These are phyloP conservation scores for Seiridium cupressi DNA, from an alignment of 2,329 filamentous ascomycete species.

Conservation along the genomic window DNA sequence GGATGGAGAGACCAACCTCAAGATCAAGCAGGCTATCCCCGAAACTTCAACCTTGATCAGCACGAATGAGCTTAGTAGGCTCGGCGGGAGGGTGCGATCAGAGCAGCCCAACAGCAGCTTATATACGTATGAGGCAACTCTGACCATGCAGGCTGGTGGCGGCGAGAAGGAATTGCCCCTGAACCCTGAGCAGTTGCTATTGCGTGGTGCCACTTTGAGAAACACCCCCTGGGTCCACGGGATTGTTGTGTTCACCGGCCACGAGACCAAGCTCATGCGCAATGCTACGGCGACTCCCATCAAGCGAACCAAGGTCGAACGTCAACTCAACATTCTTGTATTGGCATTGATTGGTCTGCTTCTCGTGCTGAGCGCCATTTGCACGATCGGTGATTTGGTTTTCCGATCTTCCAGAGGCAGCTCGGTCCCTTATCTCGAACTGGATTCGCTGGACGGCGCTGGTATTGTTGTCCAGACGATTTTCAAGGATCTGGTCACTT, in stretches of 20 bases:
- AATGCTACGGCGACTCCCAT: constrained; percentile 97
- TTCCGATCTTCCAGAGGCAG: constrained; percentile 63
- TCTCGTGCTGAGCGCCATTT: constrained; percentile 80
- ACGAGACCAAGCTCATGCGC: constrained; percentile 98
- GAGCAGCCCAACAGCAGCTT: constrained; percentile 98
- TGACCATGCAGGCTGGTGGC: constrained; percentile 86
- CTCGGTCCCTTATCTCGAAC: constrained; percentile 70
- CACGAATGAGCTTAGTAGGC: constrained; percentile 76
- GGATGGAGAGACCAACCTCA: constrained; percentile 96
- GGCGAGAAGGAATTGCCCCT: constrained; percentile 90
- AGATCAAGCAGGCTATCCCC: constrained; percentile 96
- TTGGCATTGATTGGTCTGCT: constrained; percentile 85
- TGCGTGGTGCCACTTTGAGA: constrained; percentile 88
- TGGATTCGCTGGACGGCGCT: constrained; percentile 58
- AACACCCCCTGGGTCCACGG: constrained; percentile 98
- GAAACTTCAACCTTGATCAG: constrained; percentile 89
- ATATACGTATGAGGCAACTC: constrained; percentile 95
- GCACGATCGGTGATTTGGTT: constrained; percentile 86
- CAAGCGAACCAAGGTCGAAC: constrained; percentile 94
- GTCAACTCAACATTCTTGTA: constrained; percentile 90
- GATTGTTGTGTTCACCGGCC: constrained; percentile 92
- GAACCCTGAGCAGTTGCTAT: constrained; percentile 86
- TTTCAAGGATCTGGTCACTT: constrained; percentile 92
- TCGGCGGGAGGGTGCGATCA: constrained; percentile 84
- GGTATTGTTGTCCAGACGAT: constrained; percentile 69